Evolutionary conservation across 78 protist species (phyloP).

Genomic region (Dictyostelium firmibasis): DNA sequence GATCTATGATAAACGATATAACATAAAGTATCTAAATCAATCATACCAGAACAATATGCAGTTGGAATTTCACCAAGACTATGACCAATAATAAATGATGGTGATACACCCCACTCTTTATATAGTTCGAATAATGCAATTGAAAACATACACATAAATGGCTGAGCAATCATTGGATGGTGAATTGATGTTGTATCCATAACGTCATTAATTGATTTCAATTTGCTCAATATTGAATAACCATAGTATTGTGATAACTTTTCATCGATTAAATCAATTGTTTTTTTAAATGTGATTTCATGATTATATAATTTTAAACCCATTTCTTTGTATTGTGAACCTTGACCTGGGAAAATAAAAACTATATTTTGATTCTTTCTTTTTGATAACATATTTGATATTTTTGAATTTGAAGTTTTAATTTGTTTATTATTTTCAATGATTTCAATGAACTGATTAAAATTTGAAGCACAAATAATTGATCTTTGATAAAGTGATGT

Average conservation of each 20-base stretch:
- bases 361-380: too few species aligned
- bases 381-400: too few species aligned
- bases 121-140: not conserved
- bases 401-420: not conserved
- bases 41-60: constrained; percentile 14
- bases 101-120: constrained; percentile 24
- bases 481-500: not conserved
- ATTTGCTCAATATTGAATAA: too few species aligned
- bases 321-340: too few species aligned
- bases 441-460: not conserved
- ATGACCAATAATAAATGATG: constrained; percentile 65
- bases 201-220: not conserved
- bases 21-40: not conserved
- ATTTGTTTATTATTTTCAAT: not conserved
- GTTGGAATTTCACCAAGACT: constrained; percentile 72
- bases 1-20: constrained; percentile 22
- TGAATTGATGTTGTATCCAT: not conserved
- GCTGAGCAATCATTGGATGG: not conserved
- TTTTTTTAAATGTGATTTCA: too few species aligned
- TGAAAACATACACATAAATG: too few species aligned
- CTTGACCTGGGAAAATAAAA: too few species aligned
- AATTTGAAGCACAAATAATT: not conserved
- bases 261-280: too few species aligned
- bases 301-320: too few species aligned
- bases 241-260: too few species aligned